Percentiles rank a stretch among this genome's conserved stretches.
phyloP scores from a whole-genome alignment of 257 asterid genomes.

The Lycium barbarum region DNA sequence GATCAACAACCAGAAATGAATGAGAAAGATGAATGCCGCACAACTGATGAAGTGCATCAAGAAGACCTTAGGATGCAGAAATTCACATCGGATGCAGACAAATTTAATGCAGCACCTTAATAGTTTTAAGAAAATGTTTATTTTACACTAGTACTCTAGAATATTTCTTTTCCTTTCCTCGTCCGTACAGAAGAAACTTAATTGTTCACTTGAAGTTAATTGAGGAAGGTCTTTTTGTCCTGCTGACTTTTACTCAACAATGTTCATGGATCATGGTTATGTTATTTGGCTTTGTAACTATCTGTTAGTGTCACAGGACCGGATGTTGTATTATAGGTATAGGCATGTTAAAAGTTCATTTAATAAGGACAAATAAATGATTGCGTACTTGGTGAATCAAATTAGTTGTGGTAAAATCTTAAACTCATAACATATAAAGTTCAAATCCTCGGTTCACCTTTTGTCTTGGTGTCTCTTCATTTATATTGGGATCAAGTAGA shows the following conservation, averaged over 20 bases:
- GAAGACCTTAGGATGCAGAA: conserved; percentile 41
- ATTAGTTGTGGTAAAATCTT: no score
- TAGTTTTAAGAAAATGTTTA: not conserved
- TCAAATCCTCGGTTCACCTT: no score
- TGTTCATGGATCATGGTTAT: conserved; percentile 21
- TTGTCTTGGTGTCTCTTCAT: no score
- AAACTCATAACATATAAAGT: no score
- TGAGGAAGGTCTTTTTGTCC: not conserved
- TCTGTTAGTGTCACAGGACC: not conserved
- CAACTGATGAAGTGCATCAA: conserved; percentile 20
- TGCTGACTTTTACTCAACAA: not conserved
- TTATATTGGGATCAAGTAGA: no score
- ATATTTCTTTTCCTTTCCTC: not conserved
- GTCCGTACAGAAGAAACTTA: not conserved
- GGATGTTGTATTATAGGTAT: not conserved
- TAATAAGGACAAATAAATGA: not conserved
- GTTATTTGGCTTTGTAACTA: conserved; percentile 19
- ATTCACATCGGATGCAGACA: conserved; percentile 38
- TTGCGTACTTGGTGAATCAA: no score
- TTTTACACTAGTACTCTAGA: not conserved
- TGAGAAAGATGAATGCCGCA: conserved; percentile 35
- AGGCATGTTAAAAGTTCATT: not conserved
- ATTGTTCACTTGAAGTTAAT: not conserved
- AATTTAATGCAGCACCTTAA: conserved; percentile 43
- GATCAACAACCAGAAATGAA: conserved; percentile 44